Percentiles rank a stretch among this genome's conserved stretches.
These are phyloP conservation scores for Phylloporus scabripes DNA, from an alignment of 768 basidiomycete genomes.

Conservation along the genomic window DNA sequence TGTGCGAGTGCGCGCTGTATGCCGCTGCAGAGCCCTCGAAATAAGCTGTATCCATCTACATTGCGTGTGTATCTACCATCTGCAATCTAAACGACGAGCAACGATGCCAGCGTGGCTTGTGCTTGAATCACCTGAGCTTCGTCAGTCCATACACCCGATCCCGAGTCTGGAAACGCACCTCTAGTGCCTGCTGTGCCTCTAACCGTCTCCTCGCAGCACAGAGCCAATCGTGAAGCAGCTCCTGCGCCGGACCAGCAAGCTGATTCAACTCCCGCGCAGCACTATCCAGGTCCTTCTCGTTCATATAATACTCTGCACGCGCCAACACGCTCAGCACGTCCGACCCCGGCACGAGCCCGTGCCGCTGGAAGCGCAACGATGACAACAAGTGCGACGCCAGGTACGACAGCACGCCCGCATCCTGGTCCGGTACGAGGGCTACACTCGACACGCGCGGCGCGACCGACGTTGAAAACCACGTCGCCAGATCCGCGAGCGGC, in stretches of 20 bases:
- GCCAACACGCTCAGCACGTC: slow-evolving; percentile 87
- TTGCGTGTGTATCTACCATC: slow-evolving; percentile 16
- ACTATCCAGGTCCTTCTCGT: too few species aligned
- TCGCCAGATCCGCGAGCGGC: slow-evolving; percentile 81
- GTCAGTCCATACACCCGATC: slow-evolving; percentile 10
- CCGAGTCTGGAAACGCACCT: slow-evolving; percentile 41
- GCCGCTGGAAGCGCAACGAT: slow-evolving; percentile 70
- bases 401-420: slow-evolving; percentile 85
- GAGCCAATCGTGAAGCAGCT: slow-evolving; percentile 81
- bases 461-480: slow-evolving; percentile 87
- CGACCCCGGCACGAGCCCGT: slow-evolving; percentile 63
- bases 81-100: slow-evolving; percentile 59
- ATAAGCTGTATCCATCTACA: slow-evolving; percentile 15
- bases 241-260: slow-evolving; percentile 73
- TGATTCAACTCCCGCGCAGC: slow-evolving; percentile 32
- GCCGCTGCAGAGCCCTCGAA: slow-evolving; percentile 4
- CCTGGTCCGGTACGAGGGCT: slow-evolving; percentile 87
- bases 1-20: slow-evolving; percentile 76
- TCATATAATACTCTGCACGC: slow-evolving; percentile 71
- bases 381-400: slow-evolving; percentile 76
- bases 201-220: slow-evolving; percentile 80
- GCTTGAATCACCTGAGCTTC: slow-evolving; percentile 64
- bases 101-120: slow-evolving; percentile 77
- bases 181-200: slow-evolving; percentile 88
- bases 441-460: slow-evolving; percentile 80